Base-by-base conservation (phyloP, 78 protist species). In the Dictyostelium firmibasis region DNA sequence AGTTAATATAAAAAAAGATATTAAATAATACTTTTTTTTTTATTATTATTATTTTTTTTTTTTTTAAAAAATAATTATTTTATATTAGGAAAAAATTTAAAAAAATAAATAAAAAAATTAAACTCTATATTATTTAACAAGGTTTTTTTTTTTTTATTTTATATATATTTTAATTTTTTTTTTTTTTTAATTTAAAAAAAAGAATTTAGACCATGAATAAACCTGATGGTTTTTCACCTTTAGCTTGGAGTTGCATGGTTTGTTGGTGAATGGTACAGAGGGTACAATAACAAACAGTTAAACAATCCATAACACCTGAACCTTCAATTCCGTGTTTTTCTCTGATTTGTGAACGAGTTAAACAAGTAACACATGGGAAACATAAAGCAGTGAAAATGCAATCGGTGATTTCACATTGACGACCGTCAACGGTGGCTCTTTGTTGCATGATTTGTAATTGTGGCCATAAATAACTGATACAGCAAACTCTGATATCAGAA, bases 151-250 rank as follows among this genome's bases (percentile, higher is more conserved):
- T 64, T 64, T 25, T 64, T 64, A 38, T 20, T 20, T 64, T n/a
- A 9, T 64, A n/a, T 64, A 16, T 35, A 14, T 38, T 77, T 14
- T 25, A 64, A 9, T 9, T 9, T 64, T 25, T 16, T 64, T n/a
- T 64, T 16, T 11, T 64, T 60, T 60, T 60, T 60, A 60, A 23
- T 23, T 60, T 60, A n/a, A 64, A 64, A n/a, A 64, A 64, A 33
- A 74, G 33, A 27, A 33, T 33, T 84, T 84, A 84, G 47, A 53
- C 62, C 89, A 84, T 84, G 89, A 84, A 84, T 20, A 84, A 13
- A 84, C 91, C 91, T 44, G 91, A 85, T 85, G 91, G 91, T 81
- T 86, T 86, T 81, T 86, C 92, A 86, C 92, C 92, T 81, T 86
- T 86, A 25, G 92, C 27, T 57, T 86, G 83, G 53, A 86, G 67